A percentile compares a stretch with the other conserved stretches of the same genome.
These are phyloP conservation scores for Citrus reticulata DNA, from an alignment of 345 rosid species.

Conservation along the genomic window DNA sequence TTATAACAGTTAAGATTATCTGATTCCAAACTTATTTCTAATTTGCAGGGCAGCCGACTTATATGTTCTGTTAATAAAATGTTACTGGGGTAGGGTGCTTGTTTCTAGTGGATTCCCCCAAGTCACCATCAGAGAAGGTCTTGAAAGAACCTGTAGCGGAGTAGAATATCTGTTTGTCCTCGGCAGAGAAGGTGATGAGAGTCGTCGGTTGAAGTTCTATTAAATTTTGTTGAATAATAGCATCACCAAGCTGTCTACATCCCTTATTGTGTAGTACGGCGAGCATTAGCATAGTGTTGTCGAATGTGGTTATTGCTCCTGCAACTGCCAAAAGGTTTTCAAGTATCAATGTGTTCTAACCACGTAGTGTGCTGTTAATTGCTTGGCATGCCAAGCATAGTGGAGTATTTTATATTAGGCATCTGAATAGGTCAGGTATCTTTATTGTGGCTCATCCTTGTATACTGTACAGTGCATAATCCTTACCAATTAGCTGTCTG, in stretches of 20 bases:
- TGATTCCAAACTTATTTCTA: conserved; percentile 3
- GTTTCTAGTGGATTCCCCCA: neutral
- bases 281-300: neutral
- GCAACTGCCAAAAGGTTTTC: neutral
- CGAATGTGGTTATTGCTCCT: neutral
- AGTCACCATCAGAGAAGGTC: neutral
- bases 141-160: neutral
- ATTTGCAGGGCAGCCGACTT: conserved; percentile 11
- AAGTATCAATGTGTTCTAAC: neutral
- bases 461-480: neutral
- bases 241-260: neutral
- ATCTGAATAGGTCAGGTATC: neutral
- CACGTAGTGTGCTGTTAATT: neutral
- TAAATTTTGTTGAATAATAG: neutral
- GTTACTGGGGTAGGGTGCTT: neutral
- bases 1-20: neutral
- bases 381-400: neutral
- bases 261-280: neutral
- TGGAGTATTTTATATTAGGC: neutral
- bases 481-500: neutral
- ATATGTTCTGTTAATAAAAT: neutral
- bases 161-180: neutral
- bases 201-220: neutral
- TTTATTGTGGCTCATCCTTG: neutral
- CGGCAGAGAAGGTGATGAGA: neutral